Percentiles rank a stretch among this genome's conserved stretches.
Conservation (phyloP, 176 grass and related monocot species). For the Musa schizocarpa region DNA sequence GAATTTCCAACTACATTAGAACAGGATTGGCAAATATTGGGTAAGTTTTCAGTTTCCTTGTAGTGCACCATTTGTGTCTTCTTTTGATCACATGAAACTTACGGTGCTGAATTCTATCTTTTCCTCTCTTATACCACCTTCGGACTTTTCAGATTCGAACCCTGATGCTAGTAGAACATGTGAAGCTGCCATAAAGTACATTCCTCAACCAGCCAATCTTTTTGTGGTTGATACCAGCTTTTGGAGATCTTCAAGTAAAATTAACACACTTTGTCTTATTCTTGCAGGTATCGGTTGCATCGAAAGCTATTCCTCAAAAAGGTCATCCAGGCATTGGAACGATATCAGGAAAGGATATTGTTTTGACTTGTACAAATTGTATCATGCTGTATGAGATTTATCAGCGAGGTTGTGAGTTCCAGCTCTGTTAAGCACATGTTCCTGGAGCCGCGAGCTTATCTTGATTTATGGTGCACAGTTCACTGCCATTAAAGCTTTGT, state of each 20-base stretch:
- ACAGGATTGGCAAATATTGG: slow-evolving; percentile 65
- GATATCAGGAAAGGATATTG: slow-evolving; percentile 70
- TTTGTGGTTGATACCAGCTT: background rate
- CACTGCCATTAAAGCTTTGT: too few relatives aligned
- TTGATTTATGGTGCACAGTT: too few relatives aligned
- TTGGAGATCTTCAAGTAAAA: background rate
- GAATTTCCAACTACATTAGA: slow-evolving; percentile 60
- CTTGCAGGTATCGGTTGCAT: slow-evolving; percentile 62
- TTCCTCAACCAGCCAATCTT: background rate
- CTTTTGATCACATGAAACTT: background rate
- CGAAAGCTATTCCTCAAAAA: slow-evolving; percentile 71
- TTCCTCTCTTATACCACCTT: background rate
- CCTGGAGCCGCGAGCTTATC: too few relatives aligned
- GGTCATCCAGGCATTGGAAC: slow-evolving; percentile 61
- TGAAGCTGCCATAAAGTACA: slow-evolving; percentile 69
- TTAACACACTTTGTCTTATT: slow-evolving; percentile 1
- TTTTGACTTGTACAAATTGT: slow-evolving; percentile 54
- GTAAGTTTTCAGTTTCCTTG: slow-evolving; percentile 18
- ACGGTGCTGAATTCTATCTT: background rate
- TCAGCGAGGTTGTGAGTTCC: background rate
- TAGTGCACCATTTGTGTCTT: background rate
- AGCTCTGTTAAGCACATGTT: background rate
- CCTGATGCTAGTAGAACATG: slow-evolving; percentile 55
- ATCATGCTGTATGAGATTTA: background rate
- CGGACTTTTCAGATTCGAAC: slow-evolving; percentile 51